A percentile compares a stretch with the other conserved stretches of the same genome.
Evolutionary conservation across 352 stramenopile species (phyloP).

Genomic region (Pythium scleroteichum): DNA sequence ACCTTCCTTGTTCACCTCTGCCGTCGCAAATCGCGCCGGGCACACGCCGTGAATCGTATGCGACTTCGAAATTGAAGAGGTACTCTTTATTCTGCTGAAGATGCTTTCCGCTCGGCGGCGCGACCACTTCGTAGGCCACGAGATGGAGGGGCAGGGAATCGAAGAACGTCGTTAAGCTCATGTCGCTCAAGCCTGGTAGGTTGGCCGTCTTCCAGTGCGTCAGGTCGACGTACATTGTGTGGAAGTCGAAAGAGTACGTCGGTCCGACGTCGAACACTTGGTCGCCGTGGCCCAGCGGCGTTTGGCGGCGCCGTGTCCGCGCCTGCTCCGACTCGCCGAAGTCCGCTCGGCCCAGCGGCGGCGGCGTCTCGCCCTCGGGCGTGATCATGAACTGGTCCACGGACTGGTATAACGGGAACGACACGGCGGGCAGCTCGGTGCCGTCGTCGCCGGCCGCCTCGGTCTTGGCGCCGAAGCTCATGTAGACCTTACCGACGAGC

Average conservation of each 20-base stretch:
- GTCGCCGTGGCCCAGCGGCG: constrained; percentile 39
- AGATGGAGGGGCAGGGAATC: constrained; percentile 68
- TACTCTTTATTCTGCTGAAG: constrained; percentile 67
- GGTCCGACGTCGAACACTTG: constrained; percentile 56
- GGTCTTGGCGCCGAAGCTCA: constrained; percentile 59
- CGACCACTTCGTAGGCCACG: constrained; percentile 64
- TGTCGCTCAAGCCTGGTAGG: constrained; percentile 68
- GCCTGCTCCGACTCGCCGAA: constrained; percentile 68
- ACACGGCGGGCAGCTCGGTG: constrained; percentile 53
- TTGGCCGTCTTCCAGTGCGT: constrained; percentile 81
- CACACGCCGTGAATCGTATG: constrained; percentile 35
- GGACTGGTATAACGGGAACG: constrained; percentile 78
- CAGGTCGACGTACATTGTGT: constrained; percentile 89
- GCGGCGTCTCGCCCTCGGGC: constrained; percentile 46
- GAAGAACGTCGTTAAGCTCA: constrained; percentile 81
- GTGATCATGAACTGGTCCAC: constrained; percentile 84
- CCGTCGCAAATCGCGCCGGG: no score
- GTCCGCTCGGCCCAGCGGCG: constrained; percentile 47
- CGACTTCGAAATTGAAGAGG: constrained; percentile 81
- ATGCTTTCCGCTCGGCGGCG: constrained; percentile 35
- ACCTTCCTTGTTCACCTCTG: background rate
- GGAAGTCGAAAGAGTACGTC: constrained; percentile 89
- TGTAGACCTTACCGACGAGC: constrained; percentile 62
- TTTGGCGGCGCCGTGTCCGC: constrained; percentile 41
- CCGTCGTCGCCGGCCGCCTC: background rate